phyloP scores from a whole-genome alignment of 345 rosid genomes.

The rapeseed (Brassica napus) region DNA sequence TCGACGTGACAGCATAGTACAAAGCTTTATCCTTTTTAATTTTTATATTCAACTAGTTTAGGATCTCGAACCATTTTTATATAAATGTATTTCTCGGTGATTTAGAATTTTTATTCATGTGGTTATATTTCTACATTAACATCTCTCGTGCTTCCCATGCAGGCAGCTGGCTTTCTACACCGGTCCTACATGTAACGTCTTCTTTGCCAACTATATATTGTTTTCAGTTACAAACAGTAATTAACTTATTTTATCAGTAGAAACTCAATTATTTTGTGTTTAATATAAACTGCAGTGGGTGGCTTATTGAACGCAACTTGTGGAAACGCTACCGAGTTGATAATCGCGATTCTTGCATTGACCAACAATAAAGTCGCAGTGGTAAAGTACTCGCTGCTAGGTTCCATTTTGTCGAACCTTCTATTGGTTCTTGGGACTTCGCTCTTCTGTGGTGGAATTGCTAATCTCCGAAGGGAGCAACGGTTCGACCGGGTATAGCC shows the following conservation, averaged over 20 bases:
- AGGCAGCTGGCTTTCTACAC: slow-evolving; percentile 91
- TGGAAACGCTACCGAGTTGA: slow-evolving; percentile 94
- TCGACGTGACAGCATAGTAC: slow-evolving; percentile 21
- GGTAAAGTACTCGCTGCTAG: slow-evolving; percentile 76
- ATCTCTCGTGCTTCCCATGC: slow-evolving; percentile 34
- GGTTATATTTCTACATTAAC: not conserved
- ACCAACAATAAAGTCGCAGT: slow-evolving; percentile 62
- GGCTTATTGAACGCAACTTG: slow-evolving; percentile 94
- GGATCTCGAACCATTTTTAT: not conserved
- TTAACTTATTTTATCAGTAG: not conserved
- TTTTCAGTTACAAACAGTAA: not conserved
- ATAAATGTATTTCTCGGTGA: not conserved
- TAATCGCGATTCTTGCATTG: slow-evolving; percentile 85
- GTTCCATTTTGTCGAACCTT: slow-evolving; percentile 86
- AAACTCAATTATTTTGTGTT: not conserved
- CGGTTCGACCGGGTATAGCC: slow-evolving; percentile 71
- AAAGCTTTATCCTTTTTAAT: slow-evolving; percentile 12
- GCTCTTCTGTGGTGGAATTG: slow-evolving; percentile 84
- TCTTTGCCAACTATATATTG: slow-evolving; percentile 1
- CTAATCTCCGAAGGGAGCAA: slow-evolving; percentile 71
- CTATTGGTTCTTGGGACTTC: slow-evolving; percentile 86
- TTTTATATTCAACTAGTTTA: slow-evolving; percentile 1
- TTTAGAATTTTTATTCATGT: not conserved
- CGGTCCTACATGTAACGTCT: slow-evolving; percentile 81
- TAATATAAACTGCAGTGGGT: slow-evolving; percentile 58